phyloP scores from a whole-genome alignment of 306 rosid species.

The Gastrolobium villosum region DNA sequence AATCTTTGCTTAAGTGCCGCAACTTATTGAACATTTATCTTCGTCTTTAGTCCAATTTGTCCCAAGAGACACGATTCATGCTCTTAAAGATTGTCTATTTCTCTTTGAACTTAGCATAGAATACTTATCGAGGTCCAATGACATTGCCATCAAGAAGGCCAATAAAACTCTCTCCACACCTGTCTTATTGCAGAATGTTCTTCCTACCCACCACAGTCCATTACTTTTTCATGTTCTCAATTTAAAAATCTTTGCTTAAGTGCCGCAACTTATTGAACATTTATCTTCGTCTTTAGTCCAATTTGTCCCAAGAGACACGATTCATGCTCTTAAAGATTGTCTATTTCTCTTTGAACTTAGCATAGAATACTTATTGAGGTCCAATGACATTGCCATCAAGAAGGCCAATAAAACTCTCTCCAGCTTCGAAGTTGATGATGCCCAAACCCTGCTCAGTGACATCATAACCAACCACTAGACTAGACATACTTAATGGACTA shows the following conservation, averaged over 20 bases:
- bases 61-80: conserved; percentile 53
- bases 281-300: conserved; percentile 35
- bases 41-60: conserved; percentile 9
- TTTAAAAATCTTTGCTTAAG: conserved; percentile 56
- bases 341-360: conserved; percentile 54
- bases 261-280: conserved; percentile 46
- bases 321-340: conserved; percentile 68
- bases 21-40: conserved; percentile 47
- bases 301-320: conserved; percentile 50
- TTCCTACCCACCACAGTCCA: conserved; percentile 52
- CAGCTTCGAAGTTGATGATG: conserved; percentile 55
- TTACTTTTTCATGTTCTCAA: conserved; percentile 53
- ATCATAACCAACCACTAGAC: conserved; percentile 63
- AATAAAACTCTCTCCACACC: conserved; percentile 48
- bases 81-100: conserved; percentile 62
- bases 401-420: conserved; percentile 35
- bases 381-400: conserved; percentile 40
- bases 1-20: conserved; percentile 56
- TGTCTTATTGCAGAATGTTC: conserved; percentile 60
- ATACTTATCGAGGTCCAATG: conserved; percentile 41
- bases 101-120: conserved; percentile 60
- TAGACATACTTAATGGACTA: conserved; percentile 65
- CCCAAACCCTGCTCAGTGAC: conserved; percentile 62
- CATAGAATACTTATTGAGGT: conserved; percentile 48
- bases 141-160: conserved; percentile 35